Evolutionary conservation across 176 grass and related monocot genomes (phyloP), one percentile per base, ranked within the genome.

Genomic region (Metroxylon sagu): DNA sequence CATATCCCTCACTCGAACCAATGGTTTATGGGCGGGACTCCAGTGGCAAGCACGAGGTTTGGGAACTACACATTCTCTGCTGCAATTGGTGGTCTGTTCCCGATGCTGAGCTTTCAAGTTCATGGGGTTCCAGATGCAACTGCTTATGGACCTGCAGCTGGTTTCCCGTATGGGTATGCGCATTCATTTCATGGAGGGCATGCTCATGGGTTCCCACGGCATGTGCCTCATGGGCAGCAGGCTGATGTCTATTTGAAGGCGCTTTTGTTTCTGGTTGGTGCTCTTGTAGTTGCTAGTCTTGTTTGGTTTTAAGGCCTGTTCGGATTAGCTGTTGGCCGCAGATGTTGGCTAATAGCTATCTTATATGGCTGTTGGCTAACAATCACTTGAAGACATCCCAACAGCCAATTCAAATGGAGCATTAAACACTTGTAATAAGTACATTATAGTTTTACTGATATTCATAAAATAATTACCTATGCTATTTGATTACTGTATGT

Each of bases 101-200:
- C 91, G 27, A 73, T 87, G 77, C 79, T 96, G 17, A 90, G 83
- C 79, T 90, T 96, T 71, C 91, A 96, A 49, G 76, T 96, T 52
- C 87, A 90, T 56, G 86, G 86, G 12, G 77, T 82, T 25, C 86
- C 90, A 7, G 85, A 85, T 50, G 79, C 83, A 14, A 48, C 71
- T 43, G 80, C 80, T 29, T 96, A 88, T 69, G 86, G 83, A 0
- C 86, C 79, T 5, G 77, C 74, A 56, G 66, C 72, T 60, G 90
- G 86, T 8, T 90, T 87, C 77, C 90, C 84, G 19, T 95, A 85
- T 29, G 86, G 86, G 26, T 90, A 80, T 79, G 86, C 74, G 4
- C 64, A 90, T 81, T 65, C 77, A 14, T 85, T 95, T 77, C 91
- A 95, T 56, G 83, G 77, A 0, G 80, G 74, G 0, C 80, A 80